phyloP scores from a whole-genome alignment of 352 stramenopile species.

The Pythium sp. region DNA sequence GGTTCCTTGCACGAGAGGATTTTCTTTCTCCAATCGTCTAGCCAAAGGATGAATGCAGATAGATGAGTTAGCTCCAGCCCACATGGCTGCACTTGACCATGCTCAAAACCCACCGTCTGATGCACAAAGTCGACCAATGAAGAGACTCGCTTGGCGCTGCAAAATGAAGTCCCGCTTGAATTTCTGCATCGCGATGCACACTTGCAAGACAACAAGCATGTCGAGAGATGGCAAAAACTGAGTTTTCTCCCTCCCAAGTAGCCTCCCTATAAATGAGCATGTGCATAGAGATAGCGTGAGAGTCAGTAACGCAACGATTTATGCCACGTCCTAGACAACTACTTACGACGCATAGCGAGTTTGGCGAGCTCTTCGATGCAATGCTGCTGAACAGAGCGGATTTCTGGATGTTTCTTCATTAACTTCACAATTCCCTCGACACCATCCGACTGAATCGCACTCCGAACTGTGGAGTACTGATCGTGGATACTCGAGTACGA shows the following conservation, averaged over 20 bases:
- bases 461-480: constrained; percentile 32
- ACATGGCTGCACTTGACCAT: background rate
- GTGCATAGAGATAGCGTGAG: background rate
- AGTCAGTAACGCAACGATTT: background rate
- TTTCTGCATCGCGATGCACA: constrained; percentile 40
- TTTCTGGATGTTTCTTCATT: constrained; percentile 41
- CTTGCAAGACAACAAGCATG: constrained; percentile 23
- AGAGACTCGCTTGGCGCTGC: constrained; percentile 30
- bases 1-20: constrained; percentile 24
- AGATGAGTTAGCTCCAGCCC: background rate
- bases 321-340: background rate
- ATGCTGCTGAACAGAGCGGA: constrained; percentile 36
- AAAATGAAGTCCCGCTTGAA: constrained; percentile 49
- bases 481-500: constrained; percentile 30
- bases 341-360: constrained; percentile 36
- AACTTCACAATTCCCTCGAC: constrained; percentile 27
- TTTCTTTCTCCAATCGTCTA: constrained; percentile 34
- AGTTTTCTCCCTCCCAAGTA: constrained; percentile 3
- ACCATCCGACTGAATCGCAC: constrained; percentile 17
- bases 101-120: constrained; percentile 20
- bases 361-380: constrained; percentile 40
- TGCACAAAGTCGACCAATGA: constrained; percentile 45
- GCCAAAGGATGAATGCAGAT: background rate
- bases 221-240: constrained; percentile 24
- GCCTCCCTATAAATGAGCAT: background rate